Evolutionary conservation across 768 basidiomycete species (phyloP).

Genomic region (Coprinellus micaceus): DNA sequence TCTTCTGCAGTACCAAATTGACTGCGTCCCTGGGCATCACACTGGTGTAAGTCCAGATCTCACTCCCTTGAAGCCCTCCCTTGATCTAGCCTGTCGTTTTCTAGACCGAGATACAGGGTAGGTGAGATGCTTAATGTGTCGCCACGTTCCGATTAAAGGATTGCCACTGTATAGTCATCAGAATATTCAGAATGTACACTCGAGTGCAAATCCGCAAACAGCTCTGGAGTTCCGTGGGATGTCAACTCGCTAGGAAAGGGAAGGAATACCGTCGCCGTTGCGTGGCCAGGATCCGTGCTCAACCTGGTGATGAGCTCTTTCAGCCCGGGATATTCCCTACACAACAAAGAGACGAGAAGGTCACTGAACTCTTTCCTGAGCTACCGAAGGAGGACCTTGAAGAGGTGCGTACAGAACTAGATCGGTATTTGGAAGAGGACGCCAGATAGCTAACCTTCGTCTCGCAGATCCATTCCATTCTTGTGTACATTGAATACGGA

Average conservation of each 20-base stretch:
- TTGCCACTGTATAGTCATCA: conserved; percentile 31
- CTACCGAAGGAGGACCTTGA: conserved; percentile 44
- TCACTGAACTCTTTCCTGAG: conserved; percentile 21
- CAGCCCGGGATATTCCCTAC: conserved; percentile 49
- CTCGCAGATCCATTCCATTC: conserved; percentile 50
- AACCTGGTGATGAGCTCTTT: conserved; percentile 34
- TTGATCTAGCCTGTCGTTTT: not conserved
- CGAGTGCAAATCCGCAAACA: conserved; percentile 36
- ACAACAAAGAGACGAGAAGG: conserved; percentile 20
- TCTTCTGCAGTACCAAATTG: conserved; percentile 42
- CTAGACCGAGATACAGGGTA: not conserved
- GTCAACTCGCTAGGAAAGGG: conserved; percentile 35
- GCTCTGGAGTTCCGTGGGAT: conserved; percentile 36
- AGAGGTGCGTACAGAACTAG: conserved; percentile 32
- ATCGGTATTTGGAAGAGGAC: not conserved
- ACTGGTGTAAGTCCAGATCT: conserved; percentile 17
- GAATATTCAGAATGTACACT: conserved; percentile 37
- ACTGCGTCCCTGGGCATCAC: conserved; percentile 39
- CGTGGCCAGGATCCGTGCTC: conserved; percentile 43
- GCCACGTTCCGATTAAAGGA: conserved; percentile 6
- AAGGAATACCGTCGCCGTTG: conserved; percentile 44
- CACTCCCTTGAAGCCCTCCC: not conserved
- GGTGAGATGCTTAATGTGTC: not conserved
- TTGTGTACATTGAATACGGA: conserved; percentile 45
- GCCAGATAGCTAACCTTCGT: too few relatives aligned